phyloP scores from a whole-genome alignment of 2,329 filamentous ascomycete genomes.

The Arthroderma sp. region DNA sequence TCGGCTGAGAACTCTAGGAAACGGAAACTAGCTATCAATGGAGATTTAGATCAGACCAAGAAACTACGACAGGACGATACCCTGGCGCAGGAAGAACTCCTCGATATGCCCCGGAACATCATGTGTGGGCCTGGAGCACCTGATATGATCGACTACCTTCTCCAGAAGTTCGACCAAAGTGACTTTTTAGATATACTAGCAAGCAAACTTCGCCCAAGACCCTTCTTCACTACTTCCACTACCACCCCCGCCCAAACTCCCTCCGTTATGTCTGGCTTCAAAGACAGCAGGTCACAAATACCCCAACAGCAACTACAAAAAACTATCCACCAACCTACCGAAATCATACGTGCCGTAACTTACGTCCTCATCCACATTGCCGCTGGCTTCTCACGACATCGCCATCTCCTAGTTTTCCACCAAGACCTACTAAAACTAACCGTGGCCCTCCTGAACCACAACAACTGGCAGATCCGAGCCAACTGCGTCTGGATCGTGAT shows the following conservation, averaged over 20 bases:
- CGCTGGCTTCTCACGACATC: constrained; percentile 65
- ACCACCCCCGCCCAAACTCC: not conserved
- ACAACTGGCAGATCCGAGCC: constrained; percentile 59
- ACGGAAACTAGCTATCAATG: constrained; percentile 41
- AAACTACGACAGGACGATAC: constrained; percentile 66
- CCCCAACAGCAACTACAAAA: constrained; percentile 10
- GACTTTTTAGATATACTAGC: constrained; percentile 70
- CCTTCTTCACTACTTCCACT: constrained; percentile 11
- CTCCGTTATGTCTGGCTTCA: constrained; percentile 18
- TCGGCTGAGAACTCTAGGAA: constrained; percentile 30
- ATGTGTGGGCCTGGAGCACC: constrained; percentile 53
- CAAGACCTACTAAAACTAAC: constrained; percentile 62
- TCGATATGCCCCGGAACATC: constrained; percentile 82
- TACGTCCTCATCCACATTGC: constrained; percentile 82
- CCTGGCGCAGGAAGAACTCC: constrained; percentile 77
- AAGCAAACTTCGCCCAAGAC: constrained; percentile 55
- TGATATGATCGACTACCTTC: constrained; percentile 74
- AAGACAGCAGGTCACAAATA: constrained; percentile 11
- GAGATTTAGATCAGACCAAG: constrained; percentile 55
- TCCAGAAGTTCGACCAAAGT: constrained; percentile 62
- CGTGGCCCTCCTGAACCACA: constrained; percentile 60
- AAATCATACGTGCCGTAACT: constrained; percentile 65
- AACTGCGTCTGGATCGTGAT: constrained; percentile 73
- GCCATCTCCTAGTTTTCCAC: constrained; percentile 65
- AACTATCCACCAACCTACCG: constrained; percentile 32